These are phyloP conservation scores for Kwoniella bestiolae DNA, from an alignment of 768 basidiomycete species.

Conservation along the genomic window DNA sequence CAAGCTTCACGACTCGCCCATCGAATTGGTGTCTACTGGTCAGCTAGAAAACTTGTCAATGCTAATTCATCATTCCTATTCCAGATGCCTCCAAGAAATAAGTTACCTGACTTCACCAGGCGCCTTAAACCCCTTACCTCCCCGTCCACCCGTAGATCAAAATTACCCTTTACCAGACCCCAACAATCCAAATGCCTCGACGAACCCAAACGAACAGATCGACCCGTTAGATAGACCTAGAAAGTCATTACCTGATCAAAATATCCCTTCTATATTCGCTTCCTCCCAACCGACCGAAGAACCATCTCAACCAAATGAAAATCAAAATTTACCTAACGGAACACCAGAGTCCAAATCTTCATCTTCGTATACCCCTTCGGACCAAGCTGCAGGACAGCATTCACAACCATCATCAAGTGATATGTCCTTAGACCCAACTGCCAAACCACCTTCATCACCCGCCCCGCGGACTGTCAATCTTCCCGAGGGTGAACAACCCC, in stretches of 20 bases:
- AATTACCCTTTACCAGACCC: constrained; percentile 1
- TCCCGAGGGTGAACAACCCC: background rate
- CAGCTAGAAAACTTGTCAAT: background rate
- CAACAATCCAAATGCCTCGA: background rate
- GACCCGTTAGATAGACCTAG: constrained; percentile 33
- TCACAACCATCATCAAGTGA: constrained; percentile 13
- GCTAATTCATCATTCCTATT: constrained; percentile 29
- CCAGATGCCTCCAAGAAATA: constrained; percentile 97
- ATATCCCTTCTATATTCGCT: constrained; percentile 22
- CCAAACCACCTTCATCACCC: constrained; percentile 46
- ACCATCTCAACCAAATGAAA: background rate
- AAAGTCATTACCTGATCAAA: constrained; percentile 40
- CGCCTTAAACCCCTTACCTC: constrained; percentile 94
- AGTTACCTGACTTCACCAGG: constrained; percentile 95
- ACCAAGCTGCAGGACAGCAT: background rate
- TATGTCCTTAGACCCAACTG: constrained; percentile 25
- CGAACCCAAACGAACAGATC: background rate
- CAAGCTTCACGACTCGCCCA: too few relatives aligned
- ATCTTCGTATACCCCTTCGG: background rate
- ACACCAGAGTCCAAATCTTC: background rate
- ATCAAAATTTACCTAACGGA: constrained; percentile 5
- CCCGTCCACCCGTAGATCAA: constrained; percentile 64
- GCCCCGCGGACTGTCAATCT: constrained; percentile 60
- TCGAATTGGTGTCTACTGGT: background rate
- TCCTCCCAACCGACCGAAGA: background rate